Conservation (phyloP, 129 eudicot genomes). For the Centrapalus pauciflorus region DNA sequence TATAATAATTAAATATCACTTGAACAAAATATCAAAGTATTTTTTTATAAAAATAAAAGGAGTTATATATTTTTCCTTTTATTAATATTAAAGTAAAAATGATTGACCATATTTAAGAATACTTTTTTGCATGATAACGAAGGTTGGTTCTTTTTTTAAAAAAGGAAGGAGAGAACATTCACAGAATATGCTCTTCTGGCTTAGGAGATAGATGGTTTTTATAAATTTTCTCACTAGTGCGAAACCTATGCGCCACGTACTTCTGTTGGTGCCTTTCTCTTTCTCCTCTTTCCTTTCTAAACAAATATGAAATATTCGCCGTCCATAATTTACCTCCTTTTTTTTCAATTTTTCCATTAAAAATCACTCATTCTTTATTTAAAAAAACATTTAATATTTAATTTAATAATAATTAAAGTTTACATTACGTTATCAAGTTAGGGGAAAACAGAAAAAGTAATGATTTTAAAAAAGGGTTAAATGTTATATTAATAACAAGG, state of each 20-base stretch:
- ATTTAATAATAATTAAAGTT: too few species aligned
- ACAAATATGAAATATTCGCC: slow-evolving; percentile 8
- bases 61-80: neutral
- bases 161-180: slow-evolving; percentile 35
- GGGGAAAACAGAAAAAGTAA: too few species aligned
- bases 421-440: too few species aligned
- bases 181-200: slow-evolving; percentile 40
- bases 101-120: neutral
- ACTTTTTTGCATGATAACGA: slow-evolving; percentile 5
- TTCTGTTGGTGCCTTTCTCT: slow-evolving; percentile 13
- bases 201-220: neutral
- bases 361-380: too few species aligned
- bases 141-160: neutral
- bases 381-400: too few species aligned
- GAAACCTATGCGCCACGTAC: slow-evolving; percentile 46
- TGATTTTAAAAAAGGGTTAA: too few species aligned
- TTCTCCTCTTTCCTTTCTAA: neutral
- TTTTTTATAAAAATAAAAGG: too few species aligned
- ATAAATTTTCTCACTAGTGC: neutral
- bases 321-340: slow-evolving; percentile 1
- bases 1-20: too few species aligned
- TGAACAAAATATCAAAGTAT: too few species aligned
- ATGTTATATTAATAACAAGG: too few species aligned
- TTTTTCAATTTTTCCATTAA: neutral
- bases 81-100: neutral